Base-by-base conservation (phyloP, 169 alveolate species). In the Babesia ovata region DNA sequence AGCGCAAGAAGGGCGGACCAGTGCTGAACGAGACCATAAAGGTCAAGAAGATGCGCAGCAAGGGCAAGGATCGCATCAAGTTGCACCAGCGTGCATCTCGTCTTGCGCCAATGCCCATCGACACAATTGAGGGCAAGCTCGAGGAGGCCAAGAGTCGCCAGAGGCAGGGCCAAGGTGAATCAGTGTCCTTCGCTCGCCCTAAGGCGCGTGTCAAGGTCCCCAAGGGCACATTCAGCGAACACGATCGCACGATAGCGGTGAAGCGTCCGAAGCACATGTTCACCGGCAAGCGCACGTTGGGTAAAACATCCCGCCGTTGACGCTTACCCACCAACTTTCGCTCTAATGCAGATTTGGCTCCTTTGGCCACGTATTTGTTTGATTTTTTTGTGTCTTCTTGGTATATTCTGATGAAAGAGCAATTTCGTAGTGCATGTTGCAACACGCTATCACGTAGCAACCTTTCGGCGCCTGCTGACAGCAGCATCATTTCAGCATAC, bases 271-370 rank as follows among this genome's bases (percentile, higher is more conserved):
- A 95, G 91, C 99, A 97, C 86, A 86, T 97, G 84, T 95, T 90
- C 90, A 87, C 99, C 42, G 99, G 99, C 24, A 98, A 98, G 86
- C 95, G 98, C 86, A 94, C 97, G 39, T 87, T 93, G 86, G 98
- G 99, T 39, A 95, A 93, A 84, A 91, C 97, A 19, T 95, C 95
- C 72, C 78, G 97, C 61, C 90, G 99, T 66, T 97, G 95, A 94
- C 53, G 11, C 17, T 7, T n/a, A 4, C 57, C 73, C 6, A 28
- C 12, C 22, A 19, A 24, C 57, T 9, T 29, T 67, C 39, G 59
- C 46, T 33, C 65, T 57, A 57, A 57, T 57, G 33, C 28, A 12
- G 28, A 19, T 17, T 57, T 17, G 39, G 33, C 17, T 11, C 10
- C 16, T 21, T 4, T 17, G 62, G 33, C 33, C 33, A 14, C 10